These are phyloP conservation scores for Microdochium trichocladiopsis DNA, from an alignment of 2,329 filamentous ascomycete genomes.

Conservation along the genomic window DNA sequence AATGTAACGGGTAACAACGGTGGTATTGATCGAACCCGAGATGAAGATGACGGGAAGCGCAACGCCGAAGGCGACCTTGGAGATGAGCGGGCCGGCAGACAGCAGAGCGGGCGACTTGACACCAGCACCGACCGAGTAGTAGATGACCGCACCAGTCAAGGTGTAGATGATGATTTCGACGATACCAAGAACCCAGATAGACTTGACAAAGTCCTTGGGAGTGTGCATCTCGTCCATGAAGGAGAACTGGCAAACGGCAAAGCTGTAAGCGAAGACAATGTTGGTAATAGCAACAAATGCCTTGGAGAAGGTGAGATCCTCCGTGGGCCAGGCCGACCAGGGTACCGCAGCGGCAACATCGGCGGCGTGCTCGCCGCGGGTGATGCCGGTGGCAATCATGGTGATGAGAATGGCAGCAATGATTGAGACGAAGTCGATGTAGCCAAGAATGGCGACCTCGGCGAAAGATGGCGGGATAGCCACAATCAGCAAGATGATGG, in stretches of 20 bases:
- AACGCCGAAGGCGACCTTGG: conserved; percentile 55
- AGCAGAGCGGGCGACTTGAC: conserved; percentile 56
- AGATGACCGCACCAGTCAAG: conserved; percentile 52
- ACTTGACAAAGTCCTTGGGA: conserved; percentile 29
- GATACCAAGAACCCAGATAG: conserved; percentile 44
- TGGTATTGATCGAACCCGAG: conserved; percentile 56
- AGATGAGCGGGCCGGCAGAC: conserved; percentile 42
- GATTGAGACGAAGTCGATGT: conserved; percentile 53
- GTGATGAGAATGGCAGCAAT: conserved; percentile 49
- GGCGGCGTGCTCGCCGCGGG: conserved; percentile 9
- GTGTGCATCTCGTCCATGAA: conserved; percentile 31
- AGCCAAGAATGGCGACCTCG: conserved; percentile 49
- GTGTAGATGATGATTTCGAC: conserved; percentile 52
- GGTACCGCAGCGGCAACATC: conserved; percentile 8
- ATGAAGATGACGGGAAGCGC: conserved; percentile 59
- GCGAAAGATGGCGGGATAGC: conserved; percentile 51
- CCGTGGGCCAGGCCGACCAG: conserved; percentile 23
- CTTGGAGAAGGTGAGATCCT: conserved; percentile 30
- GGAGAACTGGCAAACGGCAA: conserved; percentile 27
- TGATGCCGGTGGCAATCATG: conserved; percentile 50
- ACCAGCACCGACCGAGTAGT: conserved; percentile 48
- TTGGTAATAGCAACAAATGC: conserved; percentile 49
- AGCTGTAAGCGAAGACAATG: conserved; percentile 56
- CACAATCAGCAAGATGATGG: conserved; percentile 44
- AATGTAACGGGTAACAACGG: conserved; percentile 37